Percentiles rank a stretch among this genome's conserved stretches.
Conservation (phyloP, 2,329 filamentous ascomycete genomes). For the Aureobasidium sp. region DNA sequence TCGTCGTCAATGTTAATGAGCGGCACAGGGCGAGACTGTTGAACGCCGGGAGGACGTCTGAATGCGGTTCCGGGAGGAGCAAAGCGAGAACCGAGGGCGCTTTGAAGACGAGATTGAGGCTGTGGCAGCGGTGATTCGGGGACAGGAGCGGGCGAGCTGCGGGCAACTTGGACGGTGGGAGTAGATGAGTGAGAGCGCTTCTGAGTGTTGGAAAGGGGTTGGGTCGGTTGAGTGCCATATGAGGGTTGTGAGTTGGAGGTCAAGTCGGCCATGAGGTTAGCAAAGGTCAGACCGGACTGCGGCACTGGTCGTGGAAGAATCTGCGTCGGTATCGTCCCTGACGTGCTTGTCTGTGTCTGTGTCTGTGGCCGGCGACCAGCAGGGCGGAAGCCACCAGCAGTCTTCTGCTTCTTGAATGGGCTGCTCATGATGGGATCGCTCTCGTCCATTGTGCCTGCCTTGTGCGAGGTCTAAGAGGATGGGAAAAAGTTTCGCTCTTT, state of each 20-base stretch:
- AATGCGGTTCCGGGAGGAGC: slow-evolving; percentile 70
- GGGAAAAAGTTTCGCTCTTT: not conserved
- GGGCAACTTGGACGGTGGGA: slow-evolving; percentile 64
- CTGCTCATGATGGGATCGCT: slow-evolving; percentile 29
- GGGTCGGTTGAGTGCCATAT: slow-evolving; percentile 50
- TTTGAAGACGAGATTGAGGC: slow-evolving; percentile 16
- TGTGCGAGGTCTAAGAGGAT: not conserved
- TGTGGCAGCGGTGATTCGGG: slow-evolving; percentile 30
- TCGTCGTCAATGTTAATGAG: slow-evolving; percentile 26
- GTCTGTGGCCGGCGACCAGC: slow-evolving; percentile 31
- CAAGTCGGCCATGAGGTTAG: slow-evolving; percentile 11
- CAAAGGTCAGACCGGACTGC: slow-evolving; percentile 15
- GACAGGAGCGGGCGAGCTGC: slow-evolving; percentile 65
- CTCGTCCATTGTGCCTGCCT: slow-evolving; percentile 16
- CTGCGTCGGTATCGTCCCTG: slow-evolving; percentile 20
- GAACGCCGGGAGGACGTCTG: slow-evolving; percentile 35
- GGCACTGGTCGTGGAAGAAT: slow-evolving; percentile 15
- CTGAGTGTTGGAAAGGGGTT: slow-evolving; percentile 43
- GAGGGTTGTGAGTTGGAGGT: slow-evolving; percentile 7
- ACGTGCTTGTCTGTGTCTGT: not conserved
- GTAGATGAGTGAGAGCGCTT: slow-evolving; percentile 19
- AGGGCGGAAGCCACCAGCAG: slow-evolving; percentile 24
- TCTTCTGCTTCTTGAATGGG: slow-evolving; percentile 28
- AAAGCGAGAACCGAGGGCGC: slow-evolving; percentile 53
- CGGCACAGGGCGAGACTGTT: slow-evolving; percentile 14